Evolutionary conservation across 148 eudicot species (phyloP), one percentile per base, ranked within the genome.

Genomic region (Selenicereus undatus): DNA sequence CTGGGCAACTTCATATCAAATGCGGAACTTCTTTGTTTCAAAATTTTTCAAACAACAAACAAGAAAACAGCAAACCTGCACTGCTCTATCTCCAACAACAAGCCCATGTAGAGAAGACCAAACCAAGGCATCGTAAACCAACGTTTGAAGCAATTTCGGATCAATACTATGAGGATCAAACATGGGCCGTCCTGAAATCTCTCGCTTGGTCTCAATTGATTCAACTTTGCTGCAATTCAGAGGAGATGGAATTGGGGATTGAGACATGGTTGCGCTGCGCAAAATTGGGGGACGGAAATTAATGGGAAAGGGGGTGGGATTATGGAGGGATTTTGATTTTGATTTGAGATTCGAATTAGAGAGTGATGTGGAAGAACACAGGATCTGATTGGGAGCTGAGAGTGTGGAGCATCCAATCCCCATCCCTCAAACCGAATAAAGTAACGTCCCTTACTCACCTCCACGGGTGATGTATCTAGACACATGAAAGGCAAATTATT

Each of bases 51-150:
- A 72, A 72, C 21, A 56, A 42, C 6, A 75, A 54, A 35, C 7
- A 1, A 22, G 16, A 4, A 83, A 51, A 17, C 58, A 60, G 81
- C 79, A 60, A 73, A 95, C 99, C 99, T 91, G 85, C 2, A 87
- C 79, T 52, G 82, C 81, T 82, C 89, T 88, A 79, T 94, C 97
- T 18, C 94, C 98, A 88, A 96, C 93, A 72, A 96, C 76, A 81
- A 96, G 95, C 58, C 99, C 99, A 74, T 91, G 93, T 48, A 96
- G 84, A 82, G 98, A 92, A 84, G 86, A 78, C 98, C 97, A 96
- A 87, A 94, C 94, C 39, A 93, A 83, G 32, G 91, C 97, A 86
- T 96, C 95, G 82, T 91, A 86, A 68, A 75, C 82, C 87, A 96
- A 21, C 52, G 88, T 88, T 69, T 96, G 81, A 70, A 92, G 71